Percentiles rank a stretch among this genome's conserved stretches.
These are phyloP conservation scores for Daldinia sp. DNA, from an alignment of 2,329 filamentous ascomycete genomes.

Conservation along the genomic window DNA sequence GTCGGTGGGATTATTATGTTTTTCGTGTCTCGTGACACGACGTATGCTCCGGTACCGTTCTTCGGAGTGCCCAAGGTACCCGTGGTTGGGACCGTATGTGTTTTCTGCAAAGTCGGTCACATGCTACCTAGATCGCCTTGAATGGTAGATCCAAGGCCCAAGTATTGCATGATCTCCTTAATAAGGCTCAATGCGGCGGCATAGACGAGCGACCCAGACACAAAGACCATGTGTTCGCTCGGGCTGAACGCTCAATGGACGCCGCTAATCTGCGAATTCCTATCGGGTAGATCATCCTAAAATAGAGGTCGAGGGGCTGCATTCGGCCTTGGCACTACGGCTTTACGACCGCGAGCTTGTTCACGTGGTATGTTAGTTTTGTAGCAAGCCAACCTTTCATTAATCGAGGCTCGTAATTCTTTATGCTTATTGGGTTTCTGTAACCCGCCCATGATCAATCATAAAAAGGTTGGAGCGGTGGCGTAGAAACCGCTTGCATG, in stretches of 20 bases:
- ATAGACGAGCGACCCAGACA: slow-evolving; percentile 18
- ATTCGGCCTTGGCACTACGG: slow-evolving; percentile 28
- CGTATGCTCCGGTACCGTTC: slow-evolving; percentile 31
- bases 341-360: slow-evolving; percentile 24
- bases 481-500: slow-evolving; percentile 4
- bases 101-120: slow-evolving; percentile 30
- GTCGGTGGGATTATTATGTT: slow-evolving; percentile 30
- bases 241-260: not conserved
- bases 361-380: slow-evolving; percentile 35
- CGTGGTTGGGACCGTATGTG: slow-evolving; percentile 24
- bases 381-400: slow-evolving; percentile 12
- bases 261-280: slow-evolving; percentile 10
- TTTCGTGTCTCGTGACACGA: slow-evolving; percentile 34
- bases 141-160: slow-evolving; percentile 24
- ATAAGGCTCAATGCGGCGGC: slow-evolving; percentile 30
- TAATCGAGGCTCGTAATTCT: slow-evolving; percentile 26
- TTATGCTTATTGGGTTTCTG: slow-evolving; percentile 25
- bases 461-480: slow-evolving; percentile 14
- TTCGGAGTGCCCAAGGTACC: slow-evolving; percentile 15
- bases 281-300: slow-evolving; percentile 25
- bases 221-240: slow-evolving; percentile 14
- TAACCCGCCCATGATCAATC: slow-evolving; percentile 28
- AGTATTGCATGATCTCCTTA: slow-evolving; percentile 28
- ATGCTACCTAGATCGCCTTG: slow-evolving; percentile 25
- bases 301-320: slow-evolving; percentile 14